phyloP scores from a whole-genome alignment of 1,284 basidiomycete species.

The Irpex sp. region DNA sequence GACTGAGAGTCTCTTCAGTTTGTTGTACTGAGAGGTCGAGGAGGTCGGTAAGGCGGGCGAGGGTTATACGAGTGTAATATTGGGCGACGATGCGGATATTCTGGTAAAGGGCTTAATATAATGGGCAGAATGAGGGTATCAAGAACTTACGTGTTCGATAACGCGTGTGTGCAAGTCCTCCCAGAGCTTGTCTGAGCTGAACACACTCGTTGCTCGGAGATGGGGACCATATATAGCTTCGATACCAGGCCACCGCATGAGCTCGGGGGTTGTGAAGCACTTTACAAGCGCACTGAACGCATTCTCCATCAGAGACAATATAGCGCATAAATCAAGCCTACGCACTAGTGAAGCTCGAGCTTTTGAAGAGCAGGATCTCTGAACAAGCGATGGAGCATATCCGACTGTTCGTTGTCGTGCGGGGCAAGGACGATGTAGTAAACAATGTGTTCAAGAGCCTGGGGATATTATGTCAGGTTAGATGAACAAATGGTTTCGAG shows the following conservation, averaged over 20 bases:
- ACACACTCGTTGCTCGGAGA: conserved; percentile 80
- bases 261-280: conserved; percentile 92
- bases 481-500: not conserved
- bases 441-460: conserved; percentile 92
- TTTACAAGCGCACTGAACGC: conserved; percentile 83
- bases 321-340: conserved; percentile 11
- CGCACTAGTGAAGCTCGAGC: conserved; percentile 86
- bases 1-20: conserved; percentile 87
- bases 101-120: conserved; percentile 39
- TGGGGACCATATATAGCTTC: conserved; percentile 86
- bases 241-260: conserved; percentile 99
- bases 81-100: conserved; percentile 94
- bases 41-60: conserved; percentile 79
- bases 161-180: conserved; percentile 95
- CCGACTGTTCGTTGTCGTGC: conserved; percentile 96
- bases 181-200: conserved; percentile 82
- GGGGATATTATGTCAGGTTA: not conserved
- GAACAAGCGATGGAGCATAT: conserved; percentile 91
- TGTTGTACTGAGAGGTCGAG: conserved; percentile 82
- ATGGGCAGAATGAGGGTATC: conserved; percentile 1
- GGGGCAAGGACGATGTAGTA: conserved; percentile 93
- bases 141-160: conserved; percentile 85
- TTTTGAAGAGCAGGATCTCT: conserved; percentile 75
- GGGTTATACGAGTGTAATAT: conserved; percentile 94
- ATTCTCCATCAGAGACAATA: conserved; percentile 3